Percentiles rank a stretch among this genome's conserved stretches.
phyloP scores from a whole-genome alignment of 2,329 filamentous ascomycete species.

The Botrytis fragariae region DNA sequence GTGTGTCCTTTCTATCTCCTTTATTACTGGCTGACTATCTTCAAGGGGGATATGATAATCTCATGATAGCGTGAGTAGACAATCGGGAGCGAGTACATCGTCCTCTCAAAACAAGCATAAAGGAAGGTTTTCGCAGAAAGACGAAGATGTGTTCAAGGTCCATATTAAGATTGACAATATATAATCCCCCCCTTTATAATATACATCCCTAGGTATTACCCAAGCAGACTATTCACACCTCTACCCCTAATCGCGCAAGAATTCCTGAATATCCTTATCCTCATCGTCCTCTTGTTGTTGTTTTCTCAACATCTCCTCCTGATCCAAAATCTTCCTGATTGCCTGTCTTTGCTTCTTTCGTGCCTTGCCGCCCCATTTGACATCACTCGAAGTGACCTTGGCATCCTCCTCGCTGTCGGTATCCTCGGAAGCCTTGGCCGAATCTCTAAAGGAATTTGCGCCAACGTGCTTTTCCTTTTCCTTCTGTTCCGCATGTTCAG shows the following conservation, averaged over 20 bases:
- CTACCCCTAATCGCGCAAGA: conserved; percentile 53
- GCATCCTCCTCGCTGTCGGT: conserved; percentile 50
- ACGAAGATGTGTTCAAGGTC: not conserved
- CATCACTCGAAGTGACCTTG: conserved; percentile 36
- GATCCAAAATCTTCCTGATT: conserved; percentile 63
- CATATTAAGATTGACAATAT: conserved; percentile 21
- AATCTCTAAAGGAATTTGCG: conserved; percentile 60
- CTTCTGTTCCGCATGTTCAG: conserved; percentile 37
- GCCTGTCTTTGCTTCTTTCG: conserved; percentile 65
- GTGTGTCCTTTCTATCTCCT: not conserved
- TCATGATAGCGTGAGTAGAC: not conserved
- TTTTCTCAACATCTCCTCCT: conserved; percentile 53
- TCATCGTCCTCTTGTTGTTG: conserved; percentile 62
- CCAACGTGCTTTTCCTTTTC: conserved; percentile 44
- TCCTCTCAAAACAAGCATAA: not conserved
- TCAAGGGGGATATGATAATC: not conserved
- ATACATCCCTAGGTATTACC: not conserved
- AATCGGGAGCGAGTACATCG: not conserved
- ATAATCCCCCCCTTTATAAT: not conserved
- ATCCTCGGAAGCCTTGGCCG: conserved; percentile 50
- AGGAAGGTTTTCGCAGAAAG: not conserved
- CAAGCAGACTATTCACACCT: not conserved
- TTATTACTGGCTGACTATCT: not conserved
- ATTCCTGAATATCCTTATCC: conserved; percentile 74
- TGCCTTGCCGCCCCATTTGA: conserved; percentile 68